These are phyloP conservation scores for Comarum palustre DNA, from an alignment of 306 rosid species.

Conservation along the genomic window DNA sequence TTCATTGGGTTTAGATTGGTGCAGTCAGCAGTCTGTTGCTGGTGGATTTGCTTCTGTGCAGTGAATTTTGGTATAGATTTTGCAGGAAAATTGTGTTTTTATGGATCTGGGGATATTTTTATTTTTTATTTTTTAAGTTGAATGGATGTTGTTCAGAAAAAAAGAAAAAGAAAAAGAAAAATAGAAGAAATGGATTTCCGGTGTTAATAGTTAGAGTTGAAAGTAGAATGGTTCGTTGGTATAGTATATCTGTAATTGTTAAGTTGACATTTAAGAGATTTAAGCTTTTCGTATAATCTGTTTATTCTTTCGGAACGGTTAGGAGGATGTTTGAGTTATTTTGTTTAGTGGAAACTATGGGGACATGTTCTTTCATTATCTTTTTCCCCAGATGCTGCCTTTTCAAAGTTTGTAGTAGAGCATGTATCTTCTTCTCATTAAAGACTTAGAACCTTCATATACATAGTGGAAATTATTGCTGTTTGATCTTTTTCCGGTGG, in stretches of 20 bases:
- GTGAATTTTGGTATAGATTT: neutral
- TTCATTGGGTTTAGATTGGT: slow-evolving; percentile 11
- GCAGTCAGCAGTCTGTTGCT: slow-evolving; percentile 7
- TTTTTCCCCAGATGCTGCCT: neutral
- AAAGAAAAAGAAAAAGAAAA: neutral
- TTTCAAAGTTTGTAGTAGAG: neutral
- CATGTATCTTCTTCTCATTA: no score
- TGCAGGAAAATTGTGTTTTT: slow-evolving; percentile 9
- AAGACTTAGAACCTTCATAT: neutral
- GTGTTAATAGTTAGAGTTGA: neutral
- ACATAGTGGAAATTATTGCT: neutral
- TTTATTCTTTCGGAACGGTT: neutral
- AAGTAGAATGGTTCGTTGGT: slow-evolving; percentile 17
- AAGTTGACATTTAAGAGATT: slow-evolving; percentile 27
- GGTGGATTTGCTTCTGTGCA: slow-evolving; percentile 18
- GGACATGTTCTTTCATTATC: neutral
- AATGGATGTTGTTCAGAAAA: no score
- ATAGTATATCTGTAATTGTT: neutral
- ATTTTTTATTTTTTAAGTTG: slow-evolving; percentile 3
- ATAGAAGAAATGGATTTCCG: neutral
- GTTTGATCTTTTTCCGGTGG: neutral
- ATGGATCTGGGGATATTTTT: slow-evolving; percentile 58
- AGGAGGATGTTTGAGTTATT: neutral
- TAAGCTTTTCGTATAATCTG: slow-evolving; percentile 1
- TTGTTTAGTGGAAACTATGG: neutral